These are phyloP conservation scores for Ceratobasidium papillatum DNA, from an alignment of 1,284 basidiomycete species.

Conservation along the genomic window DNA sequence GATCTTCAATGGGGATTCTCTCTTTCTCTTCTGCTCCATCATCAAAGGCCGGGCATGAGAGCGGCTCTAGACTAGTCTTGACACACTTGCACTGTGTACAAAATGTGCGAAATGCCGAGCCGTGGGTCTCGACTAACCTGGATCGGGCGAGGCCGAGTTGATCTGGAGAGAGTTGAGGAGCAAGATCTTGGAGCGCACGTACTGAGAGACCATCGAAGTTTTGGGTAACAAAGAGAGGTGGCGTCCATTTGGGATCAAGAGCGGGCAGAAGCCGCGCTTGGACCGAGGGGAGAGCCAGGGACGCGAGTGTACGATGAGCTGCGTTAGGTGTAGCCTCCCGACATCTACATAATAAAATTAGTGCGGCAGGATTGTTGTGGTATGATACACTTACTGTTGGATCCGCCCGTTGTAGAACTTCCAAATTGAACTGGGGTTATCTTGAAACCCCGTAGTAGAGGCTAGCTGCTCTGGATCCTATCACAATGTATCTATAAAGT, in stretches of 20 bases:
- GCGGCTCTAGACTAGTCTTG: constrained; percentile 57
- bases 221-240: constrained; percentile 63
- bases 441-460: constrained; percentile 63
- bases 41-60: constrained; percentile 61
- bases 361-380: background rate
- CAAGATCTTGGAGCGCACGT: constrained; percentile 50
- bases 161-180: constrained; percentile 5
- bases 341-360: constrained; percentile 52
- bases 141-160: constrained; percentile 45
- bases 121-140: constrained; percentile 71
- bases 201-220: constrained; percentile 70
- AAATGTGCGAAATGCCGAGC: constrained; percentile 63
- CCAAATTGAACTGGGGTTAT: constrained; percentile 66
- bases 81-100: constrained; percentile 61
- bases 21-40: constrained; percentile 55
- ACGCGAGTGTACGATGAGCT: constrained; percentile 63
- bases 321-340: constrained; percentile 62
- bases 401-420: constrained; percentile 70
- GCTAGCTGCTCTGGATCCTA: constrained; percentile 66
- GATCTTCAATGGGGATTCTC: constrained; percentile 56
- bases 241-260: constrained; percentile 55
- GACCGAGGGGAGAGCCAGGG: constrained; percentile 57
- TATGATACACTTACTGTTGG: constrained; percentile 54
- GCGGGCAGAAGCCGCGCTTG: constrained; percentile 54
- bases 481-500: constrained; percentile 46